A percentile compares a stretch with the other conserved stretches of the same genome.
Conservation (phyloP, 148 eudicot species). For the Rhododendron henanense region DNA sequence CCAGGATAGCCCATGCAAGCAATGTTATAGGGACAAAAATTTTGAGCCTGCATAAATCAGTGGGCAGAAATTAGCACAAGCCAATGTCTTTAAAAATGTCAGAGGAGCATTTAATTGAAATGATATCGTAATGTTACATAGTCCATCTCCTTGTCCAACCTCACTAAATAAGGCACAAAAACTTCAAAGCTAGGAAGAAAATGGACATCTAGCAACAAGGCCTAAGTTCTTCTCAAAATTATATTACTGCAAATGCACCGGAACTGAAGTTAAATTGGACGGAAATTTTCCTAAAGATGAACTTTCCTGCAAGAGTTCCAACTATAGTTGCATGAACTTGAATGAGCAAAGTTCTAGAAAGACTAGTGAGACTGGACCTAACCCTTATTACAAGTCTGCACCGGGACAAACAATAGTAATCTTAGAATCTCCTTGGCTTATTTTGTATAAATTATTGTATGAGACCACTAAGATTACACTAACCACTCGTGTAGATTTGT, state of each 20-base stretch:
- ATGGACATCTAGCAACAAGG: background rate
- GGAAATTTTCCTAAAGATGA: background rate
- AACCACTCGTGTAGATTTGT: background rate
- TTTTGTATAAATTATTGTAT: background rate
- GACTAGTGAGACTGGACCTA: background rate
- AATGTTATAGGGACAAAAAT: slow-evolving; percentile 78
- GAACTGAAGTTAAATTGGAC: background rate
- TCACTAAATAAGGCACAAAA: slow-evolving; percentile 3
- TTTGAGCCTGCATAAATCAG: slow-evolving; percentile 65
- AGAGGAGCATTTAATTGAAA: background rate
- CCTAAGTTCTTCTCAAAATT: background rate
- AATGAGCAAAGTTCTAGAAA: background rate
- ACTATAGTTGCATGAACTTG: background rate
- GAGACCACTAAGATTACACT: background rate
- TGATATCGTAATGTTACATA: background rate
- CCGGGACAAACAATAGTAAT: background rate
- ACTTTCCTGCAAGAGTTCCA: background rate
- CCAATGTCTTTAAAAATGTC: background rate
- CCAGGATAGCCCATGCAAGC: slow-evolving; percentile 52
- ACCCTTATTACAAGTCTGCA: background rate
- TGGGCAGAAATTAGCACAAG: slow-evolving; percentile 12
- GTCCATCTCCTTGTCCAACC: background rate
- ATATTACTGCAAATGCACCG: background rate
- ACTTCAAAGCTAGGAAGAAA: background rate
- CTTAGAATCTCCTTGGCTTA: background rate